Base-by-base conservation (phyloP, 2,329 filamentous ascomycete species). In the Malbranchea cinnamomea region DNA sequence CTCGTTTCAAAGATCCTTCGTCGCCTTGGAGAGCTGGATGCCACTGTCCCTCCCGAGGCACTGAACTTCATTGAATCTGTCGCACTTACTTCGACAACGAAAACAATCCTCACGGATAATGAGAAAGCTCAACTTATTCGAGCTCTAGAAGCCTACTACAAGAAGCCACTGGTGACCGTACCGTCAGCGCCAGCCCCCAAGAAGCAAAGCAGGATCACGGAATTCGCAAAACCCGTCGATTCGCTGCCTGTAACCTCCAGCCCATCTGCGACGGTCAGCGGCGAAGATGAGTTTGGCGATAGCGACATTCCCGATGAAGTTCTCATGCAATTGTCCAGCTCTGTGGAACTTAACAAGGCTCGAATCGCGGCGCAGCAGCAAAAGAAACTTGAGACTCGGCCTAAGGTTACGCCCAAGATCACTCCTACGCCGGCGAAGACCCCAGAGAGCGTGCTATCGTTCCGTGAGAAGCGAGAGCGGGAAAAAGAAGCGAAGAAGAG, bases 1-100 rank as follows among this genome's bases (percentile, higher is more conserved):
- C 68, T 95, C 16, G 71, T 94, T 18, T 73, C 75, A 43, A 92
- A 92, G 50, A 74, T 98, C 35, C 67, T 98, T 20, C 70, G 71
- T 9, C 76, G 83, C 13, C 62, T 98, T n/a, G 73, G 75, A 23
- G 77, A 85, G 41, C 77, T 81, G 28, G 67, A 71, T 31, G 73
- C 93, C 41, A 72, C 52, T 12, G 68, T 93, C 17, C 69, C 74
- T 21, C 50, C 67, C 9, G 72, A 75, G 44, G 74, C 75, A 21
- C 72, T 80, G 36, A 62, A 45, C 14, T 60, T 79, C 33, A 71
- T 69, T 36, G 65, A 66, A 34, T 58, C 65, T 20, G 55, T 62
- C 30, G 65, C 71, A 5, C 44, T 48, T 57, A 63, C 48, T 67
- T 52, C 68, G 37, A 56, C 65, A 12, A 68, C 76, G 40, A 76